A percentile compares a stretch with the other conserved stretches of the same genome.
Evolutionary conservation across 177 flowering plant species (phyloP).

Genomic region (Vitis hybrid): DNA sequence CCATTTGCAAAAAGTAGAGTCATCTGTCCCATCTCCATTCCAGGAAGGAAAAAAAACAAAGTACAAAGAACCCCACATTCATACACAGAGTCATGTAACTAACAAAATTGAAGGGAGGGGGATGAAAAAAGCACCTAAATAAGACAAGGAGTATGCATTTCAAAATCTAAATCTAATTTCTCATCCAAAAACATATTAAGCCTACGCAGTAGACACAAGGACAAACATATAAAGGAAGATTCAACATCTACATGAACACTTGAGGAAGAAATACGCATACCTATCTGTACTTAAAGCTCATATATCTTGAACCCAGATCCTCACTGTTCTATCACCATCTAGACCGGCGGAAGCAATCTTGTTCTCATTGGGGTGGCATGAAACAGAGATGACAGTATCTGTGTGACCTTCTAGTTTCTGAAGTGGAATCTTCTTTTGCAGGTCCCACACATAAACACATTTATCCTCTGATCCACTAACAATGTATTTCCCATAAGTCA

Average conservation of each 20-base stretch:
- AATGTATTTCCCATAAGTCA: conserved; percentile 85
- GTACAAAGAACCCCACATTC: background rate
- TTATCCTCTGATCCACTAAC: conserved; percentile 93
- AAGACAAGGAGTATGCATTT: background rate
- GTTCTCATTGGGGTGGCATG: conserved; percentile 80
- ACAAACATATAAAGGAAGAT: no score
- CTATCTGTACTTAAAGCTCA: conserved; percentile 12
- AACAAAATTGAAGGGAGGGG: background rate
- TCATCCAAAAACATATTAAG: no score
- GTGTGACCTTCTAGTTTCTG: conserved; percentile 89
- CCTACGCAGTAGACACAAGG: no score
- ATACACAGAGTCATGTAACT: background rate
- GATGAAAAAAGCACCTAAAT: background rate
- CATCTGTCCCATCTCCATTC: no score
- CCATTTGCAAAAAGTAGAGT: no score
- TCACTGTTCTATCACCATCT: conserved; percentile 66
- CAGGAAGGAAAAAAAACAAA: background rate
- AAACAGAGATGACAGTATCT: conserved; percentile 80
- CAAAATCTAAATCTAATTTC: background rate
- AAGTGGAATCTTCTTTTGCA: conserved; percentile 65
- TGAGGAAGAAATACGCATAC: background rate
- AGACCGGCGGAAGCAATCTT: conserved; percentile 90
- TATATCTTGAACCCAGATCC: conserved; percentile 78
- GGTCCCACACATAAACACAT: conserved; percentile 86
- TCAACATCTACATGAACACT: no score